Evolutionary conservation across 1,139 yeast species (phyloP).

Genomic region (Candida mesenterica): DNA sequence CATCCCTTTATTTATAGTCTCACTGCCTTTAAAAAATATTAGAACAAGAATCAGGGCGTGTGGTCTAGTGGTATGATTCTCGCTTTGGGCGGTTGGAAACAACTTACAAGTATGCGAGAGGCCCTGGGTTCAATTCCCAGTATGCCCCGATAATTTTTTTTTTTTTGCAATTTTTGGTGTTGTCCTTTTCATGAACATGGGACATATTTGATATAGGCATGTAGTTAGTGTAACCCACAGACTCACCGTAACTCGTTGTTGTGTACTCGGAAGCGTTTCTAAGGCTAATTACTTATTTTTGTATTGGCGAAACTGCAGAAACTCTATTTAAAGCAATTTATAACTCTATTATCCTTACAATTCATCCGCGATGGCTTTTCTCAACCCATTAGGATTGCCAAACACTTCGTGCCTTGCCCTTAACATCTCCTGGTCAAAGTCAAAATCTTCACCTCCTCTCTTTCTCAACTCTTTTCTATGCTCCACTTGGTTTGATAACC

Average conservation of each 20-base stretch:
- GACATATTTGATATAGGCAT: too few species aligned
- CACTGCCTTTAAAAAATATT: too few species aligned
- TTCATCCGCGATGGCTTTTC: slow-evolving; percentile 59
- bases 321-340: too few species aligned
- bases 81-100: slow-evolving; percentile 24
- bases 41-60: slow-evolving; percentile 20
- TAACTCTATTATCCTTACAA: slow-evolving; percentile 37
- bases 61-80: slow-evolving; percentile 37
- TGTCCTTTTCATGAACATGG: too few species aligned
- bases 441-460: slow-evolving; percentile 33
- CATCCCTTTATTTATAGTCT: too few species aligned
- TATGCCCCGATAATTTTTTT: slow-evolving; percentile 23
- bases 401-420: slow-evolving; percentile 67
- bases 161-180: slow-evolving; percentile 7
- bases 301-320: neutral
- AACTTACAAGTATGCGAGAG: slow-evolving; percentile 27
- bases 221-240: too few species aligned
- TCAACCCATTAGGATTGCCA: slow-evolving; percentile 73
- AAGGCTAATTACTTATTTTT: too few species aligned
- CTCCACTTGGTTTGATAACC: slow-evolving; percentile 60
- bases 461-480: slow-evolving; percentile 29
- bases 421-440: slow-evolving; percentile 47
- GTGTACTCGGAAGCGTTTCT: too few species aligned
- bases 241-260: too few species aligned
- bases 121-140: slow-evolving; percentile 39